These are phyloP conservation scores for Phytophthora brassicae DNA, from an alignment of 352 stramenopile genomes.

Conservation along the genomic window DNA sequence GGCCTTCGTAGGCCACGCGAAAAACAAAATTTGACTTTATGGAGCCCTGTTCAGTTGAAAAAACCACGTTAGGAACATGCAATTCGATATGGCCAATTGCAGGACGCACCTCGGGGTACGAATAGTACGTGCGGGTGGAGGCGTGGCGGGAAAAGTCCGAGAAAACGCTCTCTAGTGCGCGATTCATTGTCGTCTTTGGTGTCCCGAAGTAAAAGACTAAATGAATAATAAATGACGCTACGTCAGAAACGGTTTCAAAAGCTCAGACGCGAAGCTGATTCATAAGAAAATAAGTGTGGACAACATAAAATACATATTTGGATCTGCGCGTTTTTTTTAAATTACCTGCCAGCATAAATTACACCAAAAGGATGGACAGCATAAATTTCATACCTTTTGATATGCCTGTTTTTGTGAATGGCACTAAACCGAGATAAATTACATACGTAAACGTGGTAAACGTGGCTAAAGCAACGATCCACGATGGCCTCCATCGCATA, in stretches of 20 bases:
- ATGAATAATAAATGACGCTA: slow-evolving; percentile 11
- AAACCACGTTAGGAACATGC: not conserved
- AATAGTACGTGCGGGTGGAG: slow-evolving; percentile 52
- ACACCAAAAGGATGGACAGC: too few species aligned
- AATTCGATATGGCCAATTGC: not conserved
- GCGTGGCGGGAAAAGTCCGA: slow-evolving; percentile 52
- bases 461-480: too few species aligned
- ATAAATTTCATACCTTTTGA: too few species aligned
- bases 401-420: too few species aligned
- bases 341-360: too few species aligned
- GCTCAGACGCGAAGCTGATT: slow-evolving; percentile 11
- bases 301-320: too few species aligned
- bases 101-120: slow-evolving; percentile 50
- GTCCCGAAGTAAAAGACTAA: slow-evolving; percentile 5
- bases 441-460: too few species aligned
- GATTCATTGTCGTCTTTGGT: slow-evolving; percentile 50
- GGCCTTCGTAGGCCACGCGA: slow-evolving; percentile 46
- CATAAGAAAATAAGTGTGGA: slow-evolving; percentile 6
- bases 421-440: too few species aligned
- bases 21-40: slow-evolving; percentile 52
- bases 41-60: slow-evolving; percentile 37
- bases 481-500: slow-evolving; percentile 56
- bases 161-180: slow-evolving; percentile 70
- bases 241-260: slow-evolving; percentile 4
- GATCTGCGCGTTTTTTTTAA: too few species aligned